Base-by-base conservation (phyloP, 805 yeast species). In the Isabelozyma rhagii region DNA sequence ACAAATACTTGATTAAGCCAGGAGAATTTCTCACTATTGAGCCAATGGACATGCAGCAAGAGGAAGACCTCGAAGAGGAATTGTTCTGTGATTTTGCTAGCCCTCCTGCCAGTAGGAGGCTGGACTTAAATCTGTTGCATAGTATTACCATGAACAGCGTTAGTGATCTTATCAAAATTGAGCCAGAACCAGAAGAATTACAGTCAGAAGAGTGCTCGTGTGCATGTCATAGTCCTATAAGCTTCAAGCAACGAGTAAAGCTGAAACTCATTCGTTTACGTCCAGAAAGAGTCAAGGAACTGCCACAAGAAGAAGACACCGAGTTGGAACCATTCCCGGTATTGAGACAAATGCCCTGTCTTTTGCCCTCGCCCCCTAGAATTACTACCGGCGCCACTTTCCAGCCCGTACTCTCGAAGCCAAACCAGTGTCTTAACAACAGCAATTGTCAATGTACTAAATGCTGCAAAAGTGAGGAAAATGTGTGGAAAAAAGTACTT, bases 401-500 rank as follows among this genome's bases (percentile, higher is more conserved):
- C 36, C 36, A 31, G n/a, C 36, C 36, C n/a, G 36, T 13, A 3
- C 8, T n/a, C n/a, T 43, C 43, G n/a, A 44, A 38, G 17, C 27
- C 42, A 21, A 45, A 47, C n/a, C 43, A 34, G 13, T 28, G 46
- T 17, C 41, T 49, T n/a, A 45, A 38, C 15, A 34, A 13, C 34
- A 27, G 53, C 50, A 11, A 38, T 2, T 39, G 41, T n/a, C 17
- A 39, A 7, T 39, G 41, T 39, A 3, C 21, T 7, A 39, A 39
- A 39, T 39, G 41, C 41, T 39, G 21, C 15, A 21, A 41, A 17
- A 41, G 18, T 13, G 11, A 28, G 34, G 51, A 13, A 43, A 44
- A 41, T 51, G 58, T 59, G 8, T 69, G 74, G 75, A 61, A 64
- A 43, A 55, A 58, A 7, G 69, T 69, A 1, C 53, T 63, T 36